These are phyloP conservation scores for Backusella morwellensis DNA, from an alignment of 192 early-diverging fungal species.

Conservation along the genomic window DNA sequence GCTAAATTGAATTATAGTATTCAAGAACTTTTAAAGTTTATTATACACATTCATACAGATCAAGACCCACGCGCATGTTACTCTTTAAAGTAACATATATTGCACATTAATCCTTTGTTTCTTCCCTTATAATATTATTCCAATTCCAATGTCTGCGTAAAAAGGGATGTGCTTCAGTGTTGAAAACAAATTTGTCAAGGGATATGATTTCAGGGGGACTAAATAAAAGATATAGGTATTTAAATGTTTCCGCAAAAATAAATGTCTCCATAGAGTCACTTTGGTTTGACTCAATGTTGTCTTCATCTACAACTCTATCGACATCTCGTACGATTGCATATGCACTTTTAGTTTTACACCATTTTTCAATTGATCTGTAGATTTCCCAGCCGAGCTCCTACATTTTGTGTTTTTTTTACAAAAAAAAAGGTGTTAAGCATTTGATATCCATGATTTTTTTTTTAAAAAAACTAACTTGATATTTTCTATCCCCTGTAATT, in stretches of 20 bases:
- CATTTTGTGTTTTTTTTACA: neutral
- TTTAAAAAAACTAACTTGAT: conserved; percentile 38
- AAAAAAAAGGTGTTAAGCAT: neutral
- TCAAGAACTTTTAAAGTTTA: neutral
- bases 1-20: too few relatives aligned
- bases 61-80: neutral
- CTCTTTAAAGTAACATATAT: neutral
- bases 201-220: conserved; percentile 50
- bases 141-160: conserved; percentile 48
- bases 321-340: conserved; percentile 47
- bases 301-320: neutral
- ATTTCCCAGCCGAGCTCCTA: conserved; percentile 69
- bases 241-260: conserved; percentile 71
- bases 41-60: neutral
- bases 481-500: conserved; percentile 64
- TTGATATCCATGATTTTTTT: neutral
- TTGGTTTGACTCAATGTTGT: conserved; percentile 1
- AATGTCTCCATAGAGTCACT: conserved; percentile 42
- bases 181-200: conserved; percentile 62
- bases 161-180: conserved; percentile 72
- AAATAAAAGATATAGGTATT: conserved; percentile 68
- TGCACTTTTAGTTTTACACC: conserved; percentile 46
- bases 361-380: conserved; percentile 43
- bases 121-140: neutral
- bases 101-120: neutral